These are phyloP conservation scores for Stachybotrys echinatus DNA, from an alignment of 2,329 filamentous ascomycete species.

Conservation along the genomic window DNA sequence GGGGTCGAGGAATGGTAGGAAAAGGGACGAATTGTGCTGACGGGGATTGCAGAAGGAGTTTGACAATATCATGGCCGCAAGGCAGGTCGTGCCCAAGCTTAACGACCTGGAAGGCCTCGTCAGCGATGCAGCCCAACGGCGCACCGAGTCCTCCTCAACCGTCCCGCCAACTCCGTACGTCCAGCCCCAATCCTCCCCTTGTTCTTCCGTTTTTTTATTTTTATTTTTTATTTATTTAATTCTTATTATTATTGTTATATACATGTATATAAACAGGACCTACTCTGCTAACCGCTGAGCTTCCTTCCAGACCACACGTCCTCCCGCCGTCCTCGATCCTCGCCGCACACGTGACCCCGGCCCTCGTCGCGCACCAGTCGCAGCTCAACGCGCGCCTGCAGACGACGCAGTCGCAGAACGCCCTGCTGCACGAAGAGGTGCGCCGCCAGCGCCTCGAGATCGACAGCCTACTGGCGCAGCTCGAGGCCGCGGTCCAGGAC, in stretches of 20 bases:
- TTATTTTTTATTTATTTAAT: no score
- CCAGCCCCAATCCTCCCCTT: slow-evolving; percentile 7
- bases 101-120: slow-evolving; percentile 56
- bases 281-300: slow-evolving; percentile 2
- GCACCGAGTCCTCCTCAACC: slow-evolving; percentile 11
- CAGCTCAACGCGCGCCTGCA: slow-evolving; percentile 53
- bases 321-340: slow-evolving; percentile 48
- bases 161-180: slow-evolving; percentile 45
- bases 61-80: slow-evolving; percentile 43
- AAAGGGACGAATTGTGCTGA: no score
- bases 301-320: slow-evolving; percentile 44
- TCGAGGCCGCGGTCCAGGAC: slow-evolving; percentile 50
- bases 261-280: no score
- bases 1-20: no score
- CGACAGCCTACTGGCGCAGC: slow-evolving; percentile 38
- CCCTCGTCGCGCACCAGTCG: slow-evolving; percentile 46
- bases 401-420: slow-evolving; percentile 53
- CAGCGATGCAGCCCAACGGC: slow-evolving; percentile 37
- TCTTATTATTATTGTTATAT: no score
- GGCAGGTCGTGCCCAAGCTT: slow-evolving; percentile 50
- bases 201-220: not conserved
- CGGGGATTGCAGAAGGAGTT: slow-evolving; percentile 54
- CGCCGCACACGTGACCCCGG: slow-evolving; percentile 48
- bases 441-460: slow-evolving; percentile 50
- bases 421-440: slow-evolving; percentile 45